Conservation (phyloP, 345 rosid species). For the Laguncularia racemosa region DNA sequence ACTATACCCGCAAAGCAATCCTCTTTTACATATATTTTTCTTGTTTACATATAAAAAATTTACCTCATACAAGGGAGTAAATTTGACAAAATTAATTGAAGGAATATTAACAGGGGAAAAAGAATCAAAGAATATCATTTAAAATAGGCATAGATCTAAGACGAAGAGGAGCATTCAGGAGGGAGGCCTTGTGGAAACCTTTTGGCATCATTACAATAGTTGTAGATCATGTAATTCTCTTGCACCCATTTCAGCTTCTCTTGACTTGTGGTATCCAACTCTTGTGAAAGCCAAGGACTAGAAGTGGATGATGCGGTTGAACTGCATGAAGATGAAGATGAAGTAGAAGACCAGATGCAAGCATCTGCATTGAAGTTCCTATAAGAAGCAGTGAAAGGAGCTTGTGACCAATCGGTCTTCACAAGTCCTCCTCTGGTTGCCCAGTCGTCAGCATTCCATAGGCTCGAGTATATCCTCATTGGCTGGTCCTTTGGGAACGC, state of each 20-base stretch:
- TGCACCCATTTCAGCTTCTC: slow-evolving; percentile 43
- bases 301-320: slow-evolving; percentile 9
- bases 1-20: no score
- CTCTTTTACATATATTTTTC: no score
- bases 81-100: no score
- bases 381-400: slow-evolving; percentile 56
- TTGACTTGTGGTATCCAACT: slow-evolving; percentile 27
- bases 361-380: slow-evolving; percentile 36
- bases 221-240: slow-evolving; percentile 49
- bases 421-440: slow-evolving; percentile 59
- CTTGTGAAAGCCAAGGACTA: slow-evolving; percentile 30
- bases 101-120: not conserved
- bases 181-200: slow-evolving; percentile 54
- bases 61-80: no score
- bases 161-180: slow-evolving; percentile 28
- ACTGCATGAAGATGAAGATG: slow-evolving; percentile 24
- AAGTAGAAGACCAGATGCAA: slow-evolving; percentile 38
- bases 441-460: slow-evolving; percentile 63
- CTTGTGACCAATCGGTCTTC: slow-evolving; percentile 53
- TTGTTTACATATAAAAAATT: no score
- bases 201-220: slow-evolving; percentile 39
- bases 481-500: slow-evolving; percentile 38
- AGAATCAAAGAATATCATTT: not conserved
- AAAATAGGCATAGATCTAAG: not conserved
- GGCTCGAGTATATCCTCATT: slow-evolving; percentile 54